phyloP scores from a whole-genome alignment of 2,329 filamentous ascomycete species.

The Penicillium brevicompactum region DNA sequence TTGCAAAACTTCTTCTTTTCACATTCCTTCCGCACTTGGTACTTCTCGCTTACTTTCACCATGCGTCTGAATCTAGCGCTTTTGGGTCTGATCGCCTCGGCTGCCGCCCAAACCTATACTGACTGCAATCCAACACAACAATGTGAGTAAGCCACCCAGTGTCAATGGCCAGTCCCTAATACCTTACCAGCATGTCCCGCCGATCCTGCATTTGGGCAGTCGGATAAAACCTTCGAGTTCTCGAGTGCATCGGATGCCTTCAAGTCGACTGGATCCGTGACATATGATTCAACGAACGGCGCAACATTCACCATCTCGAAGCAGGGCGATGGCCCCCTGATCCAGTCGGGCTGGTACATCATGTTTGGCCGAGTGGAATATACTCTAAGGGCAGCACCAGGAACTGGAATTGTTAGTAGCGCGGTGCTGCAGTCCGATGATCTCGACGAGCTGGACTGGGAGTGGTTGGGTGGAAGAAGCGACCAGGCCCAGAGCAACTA shows the following conservation, averaged over 20 bases:
- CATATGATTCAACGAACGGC: slow-evolving; percentile 71
- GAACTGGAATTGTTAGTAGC: slow-evolving; percentile 89
- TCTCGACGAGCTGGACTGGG: slow-evolving; percentile 95
- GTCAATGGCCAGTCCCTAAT: slow-evolving; percentile 7
- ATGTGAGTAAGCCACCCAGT: slow-evolving; percentile 29
- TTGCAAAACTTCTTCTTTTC: slow-evolving; percentile 1
- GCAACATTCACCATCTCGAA: slow-evolving; percentile 77
- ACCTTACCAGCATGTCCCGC: slow-evolving; percentile 63
- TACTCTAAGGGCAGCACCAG: slow-evolving; percentile 81
- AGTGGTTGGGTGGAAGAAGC: slow-evolving; percentile 82
- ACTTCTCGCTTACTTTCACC: slow-evolving; percentile 12
- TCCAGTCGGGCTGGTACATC: slow-evolving; percentile 93
- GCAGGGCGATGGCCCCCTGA: slow-evolving; percentile 80
- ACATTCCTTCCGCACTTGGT: slow-evolving; percentile 3
- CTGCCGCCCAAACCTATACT: slow-evolving; percentile 46
- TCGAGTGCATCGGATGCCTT: slow-evolving; percentile 77
- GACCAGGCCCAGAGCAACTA: slow-evolving; percentile 92
- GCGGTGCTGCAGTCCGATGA: slow-evolving; percentile 87
- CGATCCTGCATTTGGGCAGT: slow-evolving; percentile 78
- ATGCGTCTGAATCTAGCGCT: slow-evolving; percentile 38
- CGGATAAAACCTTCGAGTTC: slow-evolving; percentile 79
- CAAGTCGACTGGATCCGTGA: slow-evolving; percentile 66
- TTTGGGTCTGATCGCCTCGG: slow-evolving; percentile 31
- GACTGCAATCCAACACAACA: slow-evolving; percentile 46
- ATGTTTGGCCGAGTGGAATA: slow-evolving; percentile 96